Evolutionary conservation across 169 alveolate species (phyloP), one percentile per base, ranked within the genome.

Genomic region (Plasmodium cynomolgi): DNA sequence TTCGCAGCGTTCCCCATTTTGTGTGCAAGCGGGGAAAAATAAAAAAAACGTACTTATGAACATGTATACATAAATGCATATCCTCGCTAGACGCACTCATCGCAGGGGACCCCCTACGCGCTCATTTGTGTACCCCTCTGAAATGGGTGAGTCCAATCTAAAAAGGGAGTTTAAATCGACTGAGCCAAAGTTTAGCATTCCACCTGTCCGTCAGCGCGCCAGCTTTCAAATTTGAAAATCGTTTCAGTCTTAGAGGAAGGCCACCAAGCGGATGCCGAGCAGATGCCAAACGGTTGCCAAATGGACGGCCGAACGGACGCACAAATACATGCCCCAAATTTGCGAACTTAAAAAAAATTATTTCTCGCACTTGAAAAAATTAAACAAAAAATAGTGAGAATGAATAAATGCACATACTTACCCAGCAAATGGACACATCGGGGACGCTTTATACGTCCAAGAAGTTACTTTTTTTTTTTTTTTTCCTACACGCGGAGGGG

Each of bases 1-100:
- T 75, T 86, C 44, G 50, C 93, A 34, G 86, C 39, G 74, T 86
- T 86, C 34, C 93, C 93, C 93, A 86, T 86, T 75, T 77, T 75
- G 3, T 33, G 84, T 31, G 33, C 80, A 86, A 86, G 62, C 41
- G 62, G n/a, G 39, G 72, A 37, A 33, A 83, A 83, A 83, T 50
- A 83, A 83, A 62, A 62, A 83, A 17, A 33, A 31, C 29, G 56
- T 17, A 83, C 44, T 17, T 58, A 68, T 15, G 41, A 17, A 58
- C 17, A 83, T 33, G 2, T 58, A 83, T 26, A 58, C 13, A 34
- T 44, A 73, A 17, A 84, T 71, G 50, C 56, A 73, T 84, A 71
- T 72, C 3, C 54, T 31, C 13, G 29, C 77, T 23, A 17, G 26
- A 50, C 20, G 62, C 62, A 23, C 77, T 2, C 37, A 68, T 68